Conservation (phyloP, 148 eudicot genomes). For the Talinum fruticosum region DNA sequence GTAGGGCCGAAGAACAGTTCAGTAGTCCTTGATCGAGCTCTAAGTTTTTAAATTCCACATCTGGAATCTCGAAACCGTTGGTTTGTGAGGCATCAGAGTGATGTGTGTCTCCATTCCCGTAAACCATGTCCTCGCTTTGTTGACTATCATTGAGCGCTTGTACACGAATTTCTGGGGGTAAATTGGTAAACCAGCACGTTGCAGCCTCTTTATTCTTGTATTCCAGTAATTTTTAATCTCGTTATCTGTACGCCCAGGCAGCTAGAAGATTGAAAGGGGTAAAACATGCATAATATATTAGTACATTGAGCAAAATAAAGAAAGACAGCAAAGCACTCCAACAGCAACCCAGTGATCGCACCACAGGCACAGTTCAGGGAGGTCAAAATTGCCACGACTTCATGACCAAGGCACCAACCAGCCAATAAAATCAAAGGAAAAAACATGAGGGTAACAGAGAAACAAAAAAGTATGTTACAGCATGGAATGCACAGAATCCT, state of each 20-base stretch:
- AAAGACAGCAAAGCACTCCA: neutral
- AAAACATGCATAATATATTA: neutral
- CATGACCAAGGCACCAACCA: neutral
- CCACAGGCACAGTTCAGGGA: too few relatives aligned
- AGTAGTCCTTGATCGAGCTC: slow-evolving; percentile 40
- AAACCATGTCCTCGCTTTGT: slow-evolving; percentile 38
- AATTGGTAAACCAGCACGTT: slow-evolving; percentile 67
- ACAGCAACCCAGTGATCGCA: too few relatives aligned
- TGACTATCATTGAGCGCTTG: slow-evolving; percentile 46
- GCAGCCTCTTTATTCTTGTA: slow-evolving; percentile 68
- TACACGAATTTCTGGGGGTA: slow-evolving; percentile 57
- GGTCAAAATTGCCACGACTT: neutral
- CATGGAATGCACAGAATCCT: neutral
- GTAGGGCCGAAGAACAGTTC: slow-evolving; percentile 26
- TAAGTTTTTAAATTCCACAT: slow-evolving; percentile 44
- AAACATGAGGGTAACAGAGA: too few relatives aligned
- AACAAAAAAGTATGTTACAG: neutral
- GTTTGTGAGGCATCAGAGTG: slow-evolving; percentile 40
- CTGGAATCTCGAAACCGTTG: slow-evolving; percentile 45
- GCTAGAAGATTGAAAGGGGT: slow-evolving; percentile 28
- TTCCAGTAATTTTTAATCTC: slow-evolving; percentile 91
- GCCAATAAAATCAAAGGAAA: neutral
- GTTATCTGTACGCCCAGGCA: slow-evolving; percentile 88
- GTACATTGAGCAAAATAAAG: neutral
- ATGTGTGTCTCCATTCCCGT: slow-evolving; percentile 28